Conservation (phyloP, 1,284 basidiomycete species). For the Malassezia yamatoensis region DNA sequence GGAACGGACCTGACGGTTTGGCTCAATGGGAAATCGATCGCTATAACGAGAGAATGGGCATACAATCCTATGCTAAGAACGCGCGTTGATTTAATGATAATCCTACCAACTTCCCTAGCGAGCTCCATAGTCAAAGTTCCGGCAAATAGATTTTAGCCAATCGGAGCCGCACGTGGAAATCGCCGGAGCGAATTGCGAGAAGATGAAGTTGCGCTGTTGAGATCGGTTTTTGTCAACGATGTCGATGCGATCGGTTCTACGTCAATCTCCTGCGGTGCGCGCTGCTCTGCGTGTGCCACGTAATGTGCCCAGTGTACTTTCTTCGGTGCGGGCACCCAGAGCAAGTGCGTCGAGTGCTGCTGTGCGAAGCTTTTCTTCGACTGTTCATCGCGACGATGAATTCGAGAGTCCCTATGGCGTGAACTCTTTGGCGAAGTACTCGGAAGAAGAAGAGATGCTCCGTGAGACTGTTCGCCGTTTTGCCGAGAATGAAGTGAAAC, state of each 20-base stretch:
- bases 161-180: neutral
- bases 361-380: conserved; percentile 25
- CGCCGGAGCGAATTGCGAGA: neutral
- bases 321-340: neutral
- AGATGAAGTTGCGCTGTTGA: neutral
- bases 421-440: conserved; percentile 43
- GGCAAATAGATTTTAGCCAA: neutral
- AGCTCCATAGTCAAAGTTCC: neutral
- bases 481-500: conserved; percentile 75
- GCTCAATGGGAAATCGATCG: conserved; percentile 44
- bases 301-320: neutral
- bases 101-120: no score
- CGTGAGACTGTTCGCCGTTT: conserved; percentile 52
- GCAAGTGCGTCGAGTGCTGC: neutral
- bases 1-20: conserved; percentile 36
- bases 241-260: conserved; percentile 2
- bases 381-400: conserved; percentile 20
- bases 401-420: conserved; percentile 42
- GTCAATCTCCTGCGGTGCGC: conserved; percentile 2
- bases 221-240: neutral
- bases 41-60: conserved; percentile 44
- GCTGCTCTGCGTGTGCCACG: neutral
- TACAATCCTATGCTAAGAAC: conserved; percentile 4
- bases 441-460: conserved; percentile 48
- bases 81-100: no score